Base-by-base conservation (phyloP, 2,329 filamentous ascomycete genomes). In the Stemphylium beticola region DNA sequence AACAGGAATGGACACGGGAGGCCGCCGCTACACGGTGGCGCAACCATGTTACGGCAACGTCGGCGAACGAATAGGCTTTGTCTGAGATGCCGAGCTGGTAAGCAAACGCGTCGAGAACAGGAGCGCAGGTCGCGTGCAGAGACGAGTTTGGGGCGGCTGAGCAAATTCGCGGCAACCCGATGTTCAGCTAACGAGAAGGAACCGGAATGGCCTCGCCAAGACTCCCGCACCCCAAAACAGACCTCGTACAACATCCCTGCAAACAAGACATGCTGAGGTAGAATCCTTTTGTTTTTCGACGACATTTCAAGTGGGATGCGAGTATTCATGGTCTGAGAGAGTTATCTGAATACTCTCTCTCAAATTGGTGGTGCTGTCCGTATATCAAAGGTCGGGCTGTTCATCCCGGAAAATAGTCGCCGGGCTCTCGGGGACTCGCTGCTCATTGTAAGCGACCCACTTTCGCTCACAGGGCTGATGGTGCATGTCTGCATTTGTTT, bases 71-170 rank as follows among this genome's bases (percentile, higher is more conserved):
- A 47, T 53, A 40, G 43, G 26, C 39, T 22, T 22, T 29, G 18
- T 44, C 18, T 54, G 45, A 58, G 37, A 44, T 48, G 44, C 39
- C 37, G 42, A 48, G 31, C 12, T 32, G 12, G 40, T 52, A 53
- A 41, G 42, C 43, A 46, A 34, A 46, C 15, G 32, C 33, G 39
- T 51, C 47, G 29, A 43, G 37, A 40, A 49, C 38, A 42, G n/a
- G 11, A 47, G 51, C 22, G 40, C 32, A 42, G 55, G 58, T 61
- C 62, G 49, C 58, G 62, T 65, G 62, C 55, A 45, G 32, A 39
- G 53, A 49, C 51, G 46, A 59, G 39, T 58, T 57, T 61, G 61
- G 50, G 47, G 60, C 46, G 58, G 55, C 58, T 63, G 57, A 55
- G 55, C 33, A 29, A 29, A 29, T 29, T 29, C 26, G 26, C 26